Percentiles rank a stretch among this genome's conserved stretches.
Conservation (phyloP, 73 alveolate genomes). For the Paramecium primaurelia region DNA sequence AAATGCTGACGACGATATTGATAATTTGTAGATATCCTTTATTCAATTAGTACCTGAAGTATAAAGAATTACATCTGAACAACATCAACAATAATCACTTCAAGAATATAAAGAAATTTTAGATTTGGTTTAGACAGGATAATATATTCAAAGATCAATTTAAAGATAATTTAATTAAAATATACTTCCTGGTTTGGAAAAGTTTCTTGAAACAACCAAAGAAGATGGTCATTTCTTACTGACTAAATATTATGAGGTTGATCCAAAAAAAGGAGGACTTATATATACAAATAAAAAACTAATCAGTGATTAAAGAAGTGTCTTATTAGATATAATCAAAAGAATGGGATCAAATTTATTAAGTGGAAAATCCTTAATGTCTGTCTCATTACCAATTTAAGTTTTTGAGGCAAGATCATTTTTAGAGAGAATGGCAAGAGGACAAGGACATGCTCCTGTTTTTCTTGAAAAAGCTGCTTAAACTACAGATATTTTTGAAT, state of each 20-base stretch:
- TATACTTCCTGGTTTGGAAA: not conserved
- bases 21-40: not conserved
- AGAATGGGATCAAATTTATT: slow-evolving; percentile 58
- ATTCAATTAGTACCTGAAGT: not conserved
- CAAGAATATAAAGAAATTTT: not conserved
- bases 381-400: slow-evolving; percentile 52
- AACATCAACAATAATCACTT: not conserved
- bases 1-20: not conserved
- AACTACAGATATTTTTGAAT: not conserved
- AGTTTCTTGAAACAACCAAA: not conserved
- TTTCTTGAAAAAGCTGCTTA: slow-evolving; percentile 53
- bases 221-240: slow-evolving; percentile 52
- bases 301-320: slow-evolving; percentile 32
- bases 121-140: not conserved
- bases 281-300: slow-evolving; percentile 26
- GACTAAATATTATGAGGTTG: slow-evolving; percentile 39
- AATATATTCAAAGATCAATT: not conserved
- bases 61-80: not conserved
- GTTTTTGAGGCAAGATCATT: slow-evolving; percentile 45
- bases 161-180: not conserved
- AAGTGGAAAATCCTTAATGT: slow-evolving; percentile 48
- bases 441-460: slow-evolving; percentile 57
- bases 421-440: slow-evolving; percentile 54
- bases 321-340: slow-evolving; percentile 36
- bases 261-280: slow-evolving; percentile 54